These are phyloP conservation scores for Knufia petricola DNA, from an alignment of 2,329 filamentous ascomycete species.

Conservation along the genomic window DNA sequence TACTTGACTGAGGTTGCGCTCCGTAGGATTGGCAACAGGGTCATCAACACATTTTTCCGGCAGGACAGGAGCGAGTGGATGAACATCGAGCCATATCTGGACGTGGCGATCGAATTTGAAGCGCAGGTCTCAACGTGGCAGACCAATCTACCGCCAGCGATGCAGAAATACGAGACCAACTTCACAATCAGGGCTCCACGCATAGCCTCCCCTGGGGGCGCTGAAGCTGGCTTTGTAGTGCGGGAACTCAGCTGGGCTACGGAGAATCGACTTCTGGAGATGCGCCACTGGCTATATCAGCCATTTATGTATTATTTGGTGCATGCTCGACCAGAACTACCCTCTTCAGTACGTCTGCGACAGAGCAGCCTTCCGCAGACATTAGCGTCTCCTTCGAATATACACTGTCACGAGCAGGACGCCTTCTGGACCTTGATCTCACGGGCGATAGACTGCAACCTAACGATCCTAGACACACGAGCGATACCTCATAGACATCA, in stretches of 20 bases:
- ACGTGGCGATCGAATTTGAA: slow-evolving; percentile 26
- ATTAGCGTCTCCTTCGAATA: neutral
- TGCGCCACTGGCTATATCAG: slow-evolving; percentile 26
- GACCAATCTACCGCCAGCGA: slow-evolving; percentile 24
- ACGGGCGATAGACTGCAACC: slow-evolving; percentile 24
- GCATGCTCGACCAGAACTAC: slow-evolving; percentile 14
- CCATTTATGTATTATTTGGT: slow-evolving; percentile 26
- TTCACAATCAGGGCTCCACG: slow-evolving; percentile 12
- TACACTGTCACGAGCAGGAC: slow-evolving; percentile 9
- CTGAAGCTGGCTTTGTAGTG: slow-evolving; percentile 15
- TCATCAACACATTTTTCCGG: slow-evolving; percentile 29
- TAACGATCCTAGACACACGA: slow-evolving; percentile 23
- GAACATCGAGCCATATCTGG: slow-evolving; percentile 22
- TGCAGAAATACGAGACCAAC: slow-evolving; percentile 23
- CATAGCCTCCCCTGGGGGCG: neutral
- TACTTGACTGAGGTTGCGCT: slow-evolving; percentile 37
- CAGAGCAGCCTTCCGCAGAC: neutral
- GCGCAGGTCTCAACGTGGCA: slow-evolving; percentile 24
- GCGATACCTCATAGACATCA: slow-evolving; percentile 26
- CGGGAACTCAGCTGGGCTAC: slow-evolving; percentile 25
- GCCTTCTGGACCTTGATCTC: slow-evolving; percentile 17
- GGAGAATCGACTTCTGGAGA: slow-evolving; percentile 24
- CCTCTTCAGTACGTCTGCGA: neutral
- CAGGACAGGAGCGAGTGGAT: slow-evolving; percentile 20
- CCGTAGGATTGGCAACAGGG: slow-evolving; percentile 34